Base-by-base conservation (phyloP, 495 filamentous ascomycete species). In the Hypoxylon lienhwacheense region DNA sequence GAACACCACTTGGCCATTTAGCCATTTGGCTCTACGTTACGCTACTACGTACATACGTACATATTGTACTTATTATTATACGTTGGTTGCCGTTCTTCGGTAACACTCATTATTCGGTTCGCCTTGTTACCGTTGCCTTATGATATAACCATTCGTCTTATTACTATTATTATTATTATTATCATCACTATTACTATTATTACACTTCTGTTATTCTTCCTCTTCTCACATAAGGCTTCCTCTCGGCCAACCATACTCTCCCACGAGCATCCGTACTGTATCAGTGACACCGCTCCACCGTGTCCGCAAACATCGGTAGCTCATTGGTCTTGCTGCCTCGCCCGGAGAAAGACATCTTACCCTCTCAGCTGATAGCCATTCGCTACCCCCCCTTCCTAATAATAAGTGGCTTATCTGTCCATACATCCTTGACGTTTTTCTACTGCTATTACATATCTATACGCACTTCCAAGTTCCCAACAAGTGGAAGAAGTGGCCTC, bases 221-320 rank as follows among this genome's bases (percentile, higher is more conserved):
- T 35, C 31, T 14, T 25, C 47, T 57, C 47, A 37, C 47, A 66
- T 59, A 58, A 48, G 51, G 46, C 37, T 43, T 39, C 11, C 35
- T 36, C 29, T 45, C 16, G 21, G 42, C 65, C 62, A 67, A 53
- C 60, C 46, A 65, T 26, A 53, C 28, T 35, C 28, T 47, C 65
- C 54, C 59, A 65, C 65, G 55, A 62, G 54, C 59, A 49, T 19
- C 21, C 10, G 14, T 51, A 4, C 32, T 55, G 52, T 49, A 65
- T n/a, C 51, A 54, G 65, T 60, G 65, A 67, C 63, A 63, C 58
- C 25, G 55, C 52, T 59, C 65, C 65, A 61, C 62, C 22, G 59
- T 34, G 51, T 63, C 54, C 48, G 49, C 55, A 55, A 35, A 47
- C 50, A 45, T 6, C 22, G n/a, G n/a, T 50, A 47, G 44, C 28